Conservation (phyloP, 164 flowering plant species). For the Liriodendron chinense region DNA sequence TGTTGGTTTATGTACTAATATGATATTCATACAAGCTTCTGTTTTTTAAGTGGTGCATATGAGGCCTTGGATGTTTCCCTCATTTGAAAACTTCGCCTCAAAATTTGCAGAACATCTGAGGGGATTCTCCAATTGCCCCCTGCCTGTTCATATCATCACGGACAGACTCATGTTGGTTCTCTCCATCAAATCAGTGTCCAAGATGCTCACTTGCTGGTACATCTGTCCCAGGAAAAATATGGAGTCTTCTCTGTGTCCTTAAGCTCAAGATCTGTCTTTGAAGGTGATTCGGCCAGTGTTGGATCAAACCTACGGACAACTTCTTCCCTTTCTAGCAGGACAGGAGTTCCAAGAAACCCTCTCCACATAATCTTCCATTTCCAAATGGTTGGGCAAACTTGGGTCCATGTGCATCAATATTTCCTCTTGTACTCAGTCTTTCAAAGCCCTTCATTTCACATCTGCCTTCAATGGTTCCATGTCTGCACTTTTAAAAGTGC, state of each 20-base stretch:
- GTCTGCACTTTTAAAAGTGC: no score
- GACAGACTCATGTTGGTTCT: background rate
- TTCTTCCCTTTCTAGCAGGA: background rate
- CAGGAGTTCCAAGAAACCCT: background rate
- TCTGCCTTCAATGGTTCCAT: no score
- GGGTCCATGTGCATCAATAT: background rate
- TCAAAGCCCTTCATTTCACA: no score
- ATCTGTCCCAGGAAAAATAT: background rate
- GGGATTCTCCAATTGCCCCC: background rate
- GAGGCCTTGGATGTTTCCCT: no score
- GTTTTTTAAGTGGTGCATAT: no score
- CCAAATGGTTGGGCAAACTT: background rate
- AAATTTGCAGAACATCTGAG: no score
- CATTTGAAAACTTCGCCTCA: no score
- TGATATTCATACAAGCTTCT: no score
- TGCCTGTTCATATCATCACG: background rate
- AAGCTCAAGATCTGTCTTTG: background rate
- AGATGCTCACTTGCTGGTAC: background rate
- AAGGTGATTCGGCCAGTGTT: background rate
- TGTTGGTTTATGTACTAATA: no score
- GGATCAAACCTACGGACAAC: background rate
- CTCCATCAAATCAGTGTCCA: background rate
- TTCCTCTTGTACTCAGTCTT: no score
- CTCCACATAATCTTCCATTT: background rate
- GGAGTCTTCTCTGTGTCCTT: background rate